phyloP scores from a whole-genome alignment of 2,329 filamentous ascomycete species.

The Fusarium nurragi region DNA sequence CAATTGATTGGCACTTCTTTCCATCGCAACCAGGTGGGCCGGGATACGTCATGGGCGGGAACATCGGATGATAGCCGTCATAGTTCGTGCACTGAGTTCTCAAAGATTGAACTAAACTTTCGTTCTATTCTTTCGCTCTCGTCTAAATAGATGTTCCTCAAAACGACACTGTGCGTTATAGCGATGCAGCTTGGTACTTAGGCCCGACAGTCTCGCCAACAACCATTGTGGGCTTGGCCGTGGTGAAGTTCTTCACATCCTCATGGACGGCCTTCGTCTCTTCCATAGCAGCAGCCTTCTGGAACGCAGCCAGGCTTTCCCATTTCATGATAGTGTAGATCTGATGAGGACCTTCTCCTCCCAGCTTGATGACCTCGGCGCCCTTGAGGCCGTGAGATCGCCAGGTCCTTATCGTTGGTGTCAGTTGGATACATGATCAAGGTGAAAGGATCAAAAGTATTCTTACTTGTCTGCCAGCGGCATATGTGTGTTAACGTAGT shows the following conservation, averaged over 20 bases:
- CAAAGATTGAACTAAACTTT: too few relatives aligned
- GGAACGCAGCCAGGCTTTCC: conserved; percentile 18
- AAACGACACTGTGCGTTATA: too few relatives aligned
- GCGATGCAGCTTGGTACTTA: background rate
- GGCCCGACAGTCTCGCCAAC: background rate
- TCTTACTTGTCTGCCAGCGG: conserved; percentile 6
- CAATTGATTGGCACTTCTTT: too few relatives aligned
- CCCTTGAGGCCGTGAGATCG: background rate
- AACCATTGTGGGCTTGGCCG: background rate
- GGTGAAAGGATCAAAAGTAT: fast-evolving
- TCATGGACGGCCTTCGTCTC: conserved; percentile 2
- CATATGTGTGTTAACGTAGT: conserved; percentile 17
- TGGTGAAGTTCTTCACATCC: conserved; percentile 20
- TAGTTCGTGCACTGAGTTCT: too few relatives aligned
- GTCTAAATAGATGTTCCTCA: too few relatives aligned
- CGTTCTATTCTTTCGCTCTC: too few relatives aligned
- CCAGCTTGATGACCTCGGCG: conserved; percentile 1
- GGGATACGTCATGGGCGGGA: too few relatives aligned
- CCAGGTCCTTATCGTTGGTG: background rate
- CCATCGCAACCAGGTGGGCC: too few relatives aligned
- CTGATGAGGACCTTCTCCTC: conserved; percentile 12
- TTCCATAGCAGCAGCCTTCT: conserved; percentile 1
- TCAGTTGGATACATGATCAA: fast-evolving
- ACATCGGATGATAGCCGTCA: too few relatives aligned
- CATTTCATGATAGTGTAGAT: conserved; percentile 3